phyloP scores from a whole-genome alignment of 768 basidiomycete species.

The Collybia nuda region DNA sequence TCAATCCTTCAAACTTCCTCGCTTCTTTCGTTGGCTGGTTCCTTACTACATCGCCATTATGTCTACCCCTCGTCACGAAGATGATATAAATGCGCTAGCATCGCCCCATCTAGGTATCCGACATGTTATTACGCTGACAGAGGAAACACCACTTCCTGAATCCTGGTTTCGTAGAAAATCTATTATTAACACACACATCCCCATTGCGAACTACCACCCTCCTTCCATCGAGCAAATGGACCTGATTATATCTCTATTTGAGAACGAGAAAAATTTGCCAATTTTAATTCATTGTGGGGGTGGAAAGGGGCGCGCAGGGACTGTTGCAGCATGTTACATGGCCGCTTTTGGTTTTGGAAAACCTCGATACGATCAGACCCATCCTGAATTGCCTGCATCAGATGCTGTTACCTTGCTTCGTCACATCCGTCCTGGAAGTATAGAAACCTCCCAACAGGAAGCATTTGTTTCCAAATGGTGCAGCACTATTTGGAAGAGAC shows the following conservation, averaged over 20 bases:
- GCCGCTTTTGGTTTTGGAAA: constrained; percentile 53
- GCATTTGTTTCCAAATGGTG: constrained; percentile 57
- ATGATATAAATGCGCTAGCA: constrained; percentile 47
- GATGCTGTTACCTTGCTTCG: constrained; percentile 51
- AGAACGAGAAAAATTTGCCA: constrained; percentile 44
- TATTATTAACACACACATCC: constrained; percentile 55
- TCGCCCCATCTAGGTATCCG: constrained; percentile 51
- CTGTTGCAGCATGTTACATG: constrained; percentile 60
- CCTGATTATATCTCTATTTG: constrained; percentile 45
- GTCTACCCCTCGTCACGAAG: constrained; percentile 53
- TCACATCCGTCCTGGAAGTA: constrained; percentile 51
- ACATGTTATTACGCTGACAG: constrained; percentile 58
- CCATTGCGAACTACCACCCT: constrained; percentile 50
- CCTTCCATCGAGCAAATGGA: constrained; percentile 65
- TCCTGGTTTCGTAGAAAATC: constrained; percentile 46
- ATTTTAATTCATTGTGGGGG: constrained; percentile 61
- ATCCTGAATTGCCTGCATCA: constrained; percentile 46
- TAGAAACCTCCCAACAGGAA: constrained; percentile 59
- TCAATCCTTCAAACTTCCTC: constrained; percentile 42
- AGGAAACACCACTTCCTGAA: constrained; percentile 48
- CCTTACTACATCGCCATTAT: constrained; percentile 59
- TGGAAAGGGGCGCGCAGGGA: constrained; percentile 63
- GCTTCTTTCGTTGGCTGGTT: constrained; percentile 64
- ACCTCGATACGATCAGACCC: constrained; percentile 36
- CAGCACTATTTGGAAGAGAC: constrained; percentile 59